Conservation (phyloP, 345 rosid genomes). For the Eucalyptus curtisii region DNA sequence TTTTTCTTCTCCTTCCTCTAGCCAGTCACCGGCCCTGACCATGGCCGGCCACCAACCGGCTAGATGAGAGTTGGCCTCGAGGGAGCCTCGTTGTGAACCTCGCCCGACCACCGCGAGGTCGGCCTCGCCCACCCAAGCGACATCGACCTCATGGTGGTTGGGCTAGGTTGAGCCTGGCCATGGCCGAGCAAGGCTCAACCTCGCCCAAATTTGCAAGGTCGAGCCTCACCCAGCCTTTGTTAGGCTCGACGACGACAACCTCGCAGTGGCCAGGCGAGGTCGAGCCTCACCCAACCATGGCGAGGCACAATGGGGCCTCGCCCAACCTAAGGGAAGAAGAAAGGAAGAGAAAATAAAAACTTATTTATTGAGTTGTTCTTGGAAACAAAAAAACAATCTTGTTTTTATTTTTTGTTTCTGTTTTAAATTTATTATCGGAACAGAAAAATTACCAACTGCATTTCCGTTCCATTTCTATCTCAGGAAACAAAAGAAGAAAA, state of each 20-base stretch:
- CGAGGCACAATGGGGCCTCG: rapidly evolving
- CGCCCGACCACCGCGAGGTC: rapidly evolving
- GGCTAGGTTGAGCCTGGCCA: rapidly evolving
- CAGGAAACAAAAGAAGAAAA: rapidly evolving
- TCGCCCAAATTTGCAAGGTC: rapidly evolving
- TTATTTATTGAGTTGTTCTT: rapidly evolving
- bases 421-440: rapidly evolving
- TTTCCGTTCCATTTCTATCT: rapidly evolving
- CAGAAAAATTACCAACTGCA: too few relatives aligned
- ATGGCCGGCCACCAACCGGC: too few relatives aligned
- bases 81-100: too few relatives aligned
- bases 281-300: too few relatives aligned
- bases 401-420: rapidly evolving
- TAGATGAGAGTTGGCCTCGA: too few relatives aligned
- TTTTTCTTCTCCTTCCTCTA: too few relatives aligned
- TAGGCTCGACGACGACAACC: rapidly evolving
- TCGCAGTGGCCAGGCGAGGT: rapidly evolving
- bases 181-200: rapidly evolving
- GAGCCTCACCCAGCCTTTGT: rapidly evolving
- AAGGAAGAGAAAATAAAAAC: too few relatives aligned
- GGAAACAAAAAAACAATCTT: rapidly evolving
- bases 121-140: rapidly evolving
- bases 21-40: rapidly evolving
- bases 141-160: rapidly evolving
- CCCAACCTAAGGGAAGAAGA: too few relatives aligned